Conservation (phyloP, 2,329 filamentous ascomycete genomes). For the Penicillium glabrum region DNA sequence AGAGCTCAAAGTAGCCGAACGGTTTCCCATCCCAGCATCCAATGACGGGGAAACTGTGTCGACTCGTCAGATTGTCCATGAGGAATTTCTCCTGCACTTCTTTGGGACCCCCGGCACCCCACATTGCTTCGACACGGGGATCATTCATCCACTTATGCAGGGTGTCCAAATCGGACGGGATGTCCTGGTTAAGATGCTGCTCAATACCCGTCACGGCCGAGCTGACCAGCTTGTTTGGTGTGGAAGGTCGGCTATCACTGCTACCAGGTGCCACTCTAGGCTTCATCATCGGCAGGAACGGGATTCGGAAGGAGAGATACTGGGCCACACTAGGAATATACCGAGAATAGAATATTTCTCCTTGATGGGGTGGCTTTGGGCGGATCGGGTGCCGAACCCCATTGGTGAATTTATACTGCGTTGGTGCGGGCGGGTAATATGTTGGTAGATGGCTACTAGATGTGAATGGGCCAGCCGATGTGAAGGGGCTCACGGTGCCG, state of each 20-base stretch:
- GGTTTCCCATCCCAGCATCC: constrained; percentile 93
- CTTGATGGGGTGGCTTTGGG: constrained; percentile 84
- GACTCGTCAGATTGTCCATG: constrained; percentile 60
- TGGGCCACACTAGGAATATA: constrained; percentile 79
- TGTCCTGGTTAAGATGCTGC: constrained; percentile 39
- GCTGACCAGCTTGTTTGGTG: constrained; percentile 27
- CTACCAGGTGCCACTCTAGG: constrained; percentile 34
- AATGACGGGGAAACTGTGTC: constrained; percentile 85
- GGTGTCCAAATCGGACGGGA: constrained; percentile 63
- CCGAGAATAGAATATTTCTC: constrained; percentile 86
- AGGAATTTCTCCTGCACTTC: constrained; percentile 68
- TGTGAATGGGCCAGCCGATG: constrained; percentile 66
- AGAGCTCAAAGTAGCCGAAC: constrained; percentile 96
- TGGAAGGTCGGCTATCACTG: constrained; percentile 37
- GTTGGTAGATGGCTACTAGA: constrained; percentile 85
- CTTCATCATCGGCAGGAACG: constrained; percentile 56
- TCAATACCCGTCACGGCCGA: constrained; percentile 39
- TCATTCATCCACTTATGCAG: constrained; percentile 87
- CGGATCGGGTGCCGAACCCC: constrained; percentile 81
- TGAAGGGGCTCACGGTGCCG: constrained; percentile 28
- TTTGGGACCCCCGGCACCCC: constrained; percentile 66
- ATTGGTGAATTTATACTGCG: constrained; percentile 78
- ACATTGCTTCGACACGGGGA: constrained; percentile 79
- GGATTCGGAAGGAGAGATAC: constrained; percentile 86
- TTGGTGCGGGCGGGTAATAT: constrained; percentile 80